Evolutionary conservation across 2,329 filamentous ascomycete species (phyloP), one percentile per base, ranked within the genome.

Genomic region (Aphanoascus verrucosus): DNA sequence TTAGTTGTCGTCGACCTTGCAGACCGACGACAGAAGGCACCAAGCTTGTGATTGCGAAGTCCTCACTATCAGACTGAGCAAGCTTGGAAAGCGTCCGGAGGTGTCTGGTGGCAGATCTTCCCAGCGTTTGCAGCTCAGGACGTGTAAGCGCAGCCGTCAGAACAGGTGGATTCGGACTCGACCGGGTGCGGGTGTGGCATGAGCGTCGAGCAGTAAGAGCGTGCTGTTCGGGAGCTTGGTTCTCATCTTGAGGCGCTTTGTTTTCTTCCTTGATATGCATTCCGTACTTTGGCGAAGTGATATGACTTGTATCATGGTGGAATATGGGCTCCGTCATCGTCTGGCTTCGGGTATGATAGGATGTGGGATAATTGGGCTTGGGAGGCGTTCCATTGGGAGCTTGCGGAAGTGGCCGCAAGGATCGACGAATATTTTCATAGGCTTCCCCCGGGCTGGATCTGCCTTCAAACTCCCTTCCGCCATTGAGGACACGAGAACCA

Each of bases 61-160:
- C 88, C 34, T 91, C 86, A 0, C 82, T 80, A 8, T 83, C 81
- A 2, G 81, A 82, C 62, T 91, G 81, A 1, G 88, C 87, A 59
- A 94, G 80, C 62, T 83, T 85, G 5, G 91, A 95, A 37, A 97
- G 75, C 0, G 88, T 90, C 42, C 90, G 84, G 19, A 98, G 78
- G 67, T 98, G 88, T 55, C 85, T 84, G 1, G 93, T 97, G 0
- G 91, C 86, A 0, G 93, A 97, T 61, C 87, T 87, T 55, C 91
- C 85, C 15, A 98, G 76, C 34, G 81, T 84, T 66, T 89, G 81
- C 9, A 97, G 76, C 58, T 96, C 89, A 2, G 87, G 84, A 0
- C 80, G 76, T 2, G 58, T 58, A 31, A 58, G 54, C 11, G 58
- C 17, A 19, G 58, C 40, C 1, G 67, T 65, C 31, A 71, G 58